Base-by-base conservation (phyloP, 108 stramenopile genomes). In the Cyclotella sp. region DNA sequence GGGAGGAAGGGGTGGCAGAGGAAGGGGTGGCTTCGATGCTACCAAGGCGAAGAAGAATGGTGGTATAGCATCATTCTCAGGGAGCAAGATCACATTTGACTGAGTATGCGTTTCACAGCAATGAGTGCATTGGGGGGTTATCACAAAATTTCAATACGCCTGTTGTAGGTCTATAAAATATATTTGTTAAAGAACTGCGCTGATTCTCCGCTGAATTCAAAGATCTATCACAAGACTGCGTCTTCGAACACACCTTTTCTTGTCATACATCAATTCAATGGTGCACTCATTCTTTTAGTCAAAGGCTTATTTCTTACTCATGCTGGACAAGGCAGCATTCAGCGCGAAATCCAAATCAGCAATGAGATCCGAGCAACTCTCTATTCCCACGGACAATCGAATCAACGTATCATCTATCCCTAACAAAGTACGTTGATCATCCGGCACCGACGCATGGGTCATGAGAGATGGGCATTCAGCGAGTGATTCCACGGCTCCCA, bases 1-100 rank as follows among this genome's bases (percentile, higher is more conserved):
- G 12, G 84, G 86, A 18, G 91, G 92, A 26, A 83, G 93, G 18
- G 70, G 90, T 13, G 65, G 87, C 18, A 86, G 93, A 0, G 73
- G 85, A 11, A 57, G 87, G 9, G 74, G 81, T 9, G 76, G 81
- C 29, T 68, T 47, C 26, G 62, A 65, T 59, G 27, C 69, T 40
- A 68, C 77, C 65, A 65, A 66, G 58, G 86, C 90, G 49, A 96
- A 95, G 84, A 82, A 77, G 67, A 81, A 63, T 41, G 96, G 96
- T 21, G 85, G 84, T 21, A 97, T 97, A 76, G 84, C 91, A 9
- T 87, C 58, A 11, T 95, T 94, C 73, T 41, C 87, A 26, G 98
- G 98, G 12, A 98, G 77, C 8, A 97, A 97, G 82, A 96, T 94
- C 47, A 96, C 97, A 10, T 98, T 98, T 72, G 93, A 98, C 78